Base-by-base conservation (phyloP, 116 monocot species). In the Cymodocea nodosa region DNA sequence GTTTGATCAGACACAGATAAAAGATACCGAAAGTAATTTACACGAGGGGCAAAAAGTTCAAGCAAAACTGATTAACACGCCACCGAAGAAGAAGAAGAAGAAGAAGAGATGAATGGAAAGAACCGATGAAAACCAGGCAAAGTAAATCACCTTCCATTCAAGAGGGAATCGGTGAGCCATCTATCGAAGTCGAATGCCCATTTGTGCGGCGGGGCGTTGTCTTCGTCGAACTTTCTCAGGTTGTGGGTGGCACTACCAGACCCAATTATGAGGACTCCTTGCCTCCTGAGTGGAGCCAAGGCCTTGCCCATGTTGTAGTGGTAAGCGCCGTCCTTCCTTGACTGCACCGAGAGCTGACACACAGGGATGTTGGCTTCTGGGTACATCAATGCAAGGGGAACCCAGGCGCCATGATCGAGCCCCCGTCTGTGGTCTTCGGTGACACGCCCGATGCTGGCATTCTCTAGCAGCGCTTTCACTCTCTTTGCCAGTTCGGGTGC, bases 361-460 rank as follows among this genome's bases (percentile, higher is more conserved):
- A 90, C 90, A 15, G 95, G 90, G 50, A 95, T 78, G 57, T 79
- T 64, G 6, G 85, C 83, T 34, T 87, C 81, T 0, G 90, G 95
- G 52, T 95, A 95, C 95, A 95, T 95, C 63, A 95, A 72, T 85
- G 87, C 87, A 15, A 95, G 83, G 0, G 95, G 95, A 4, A 95
- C 87, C 95, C 95, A 95, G 0, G 95, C 87, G 0, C 95, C 95
- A 53, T 95, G 95, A 74, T 95, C 90, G 2, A 95, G 90, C 19
- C 95, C 95, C 0, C 95, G 79, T 7, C 15, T 62, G 23, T 69
- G 76, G 74, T 95, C 85, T 56, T 76, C 83, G 20, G 78, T 73
- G 6, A 83, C 79, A 7, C n/a, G 74, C 19, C 72, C 63, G 23
- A 87, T 80, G 0, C 95, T 87, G 0, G 81, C 74, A 14, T 61